These are phyloP conservation scores for Floccularia luteovirens DNA, from an alignment of 768 basidiomycete genomes.

Conservation along the genomic window DNA sequence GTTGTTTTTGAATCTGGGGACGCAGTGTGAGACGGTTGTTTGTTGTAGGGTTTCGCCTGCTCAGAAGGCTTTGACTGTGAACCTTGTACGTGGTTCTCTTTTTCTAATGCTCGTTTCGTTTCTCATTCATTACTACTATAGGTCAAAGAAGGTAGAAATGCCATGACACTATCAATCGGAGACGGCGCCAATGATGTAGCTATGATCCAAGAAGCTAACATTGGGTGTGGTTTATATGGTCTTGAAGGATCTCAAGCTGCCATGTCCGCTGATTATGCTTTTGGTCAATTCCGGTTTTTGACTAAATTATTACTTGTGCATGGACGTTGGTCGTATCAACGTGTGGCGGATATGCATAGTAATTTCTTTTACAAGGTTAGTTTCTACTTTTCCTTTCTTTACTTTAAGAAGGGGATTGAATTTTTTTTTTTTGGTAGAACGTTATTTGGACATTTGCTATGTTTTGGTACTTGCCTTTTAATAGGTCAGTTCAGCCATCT, in stretches of 20 bases:
- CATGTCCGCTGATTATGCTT: constrained; percentile 98
- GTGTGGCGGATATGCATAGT: constrained; percentile 92
- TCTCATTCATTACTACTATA: too few relatives aligned
- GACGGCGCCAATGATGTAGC: constrained; percentile 98
- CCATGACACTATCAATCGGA: constrained; percentile 95
- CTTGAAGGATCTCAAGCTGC: constrained; percentile 97
- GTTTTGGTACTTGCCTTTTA: constrained; percentile 93
- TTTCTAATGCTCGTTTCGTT: constrained; percentile 5
- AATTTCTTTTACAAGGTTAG: constrained; percentile 98
- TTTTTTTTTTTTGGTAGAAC: constrained; percentile 38
- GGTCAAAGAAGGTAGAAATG: constrained; percentile 94
- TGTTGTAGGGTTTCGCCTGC: constrained; percentile 97
- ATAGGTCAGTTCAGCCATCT: constrained; percentile 47
- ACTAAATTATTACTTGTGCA: constrained; percentile 90
- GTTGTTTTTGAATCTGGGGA: constrained; percentile 86
- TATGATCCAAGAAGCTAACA: constrained; percentile 99
- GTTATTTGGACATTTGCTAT: constrained; percentile 89
- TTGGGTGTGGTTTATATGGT: constrained; percentile 90
- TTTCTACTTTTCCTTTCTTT: constrained; percentile 1
- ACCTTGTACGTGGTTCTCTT: constrained; percentile 48
- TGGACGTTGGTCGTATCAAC: constrained; percentile 95
- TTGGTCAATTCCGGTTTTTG: constrained; percentile 93
- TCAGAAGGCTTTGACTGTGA: constrained; percentile 96
- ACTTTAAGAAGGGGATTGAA: too few relatives aligned
- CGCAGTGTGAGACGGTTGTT: constrained; percentile 96